Percentiles rank a stretch among this genome's conserved stretches.
These are phyloP conservation scores for Botryotinia narcissicola DNA, from an alignment of 2,329 filamentous ascomycete species.

Conservation along the genomic window DNA sequence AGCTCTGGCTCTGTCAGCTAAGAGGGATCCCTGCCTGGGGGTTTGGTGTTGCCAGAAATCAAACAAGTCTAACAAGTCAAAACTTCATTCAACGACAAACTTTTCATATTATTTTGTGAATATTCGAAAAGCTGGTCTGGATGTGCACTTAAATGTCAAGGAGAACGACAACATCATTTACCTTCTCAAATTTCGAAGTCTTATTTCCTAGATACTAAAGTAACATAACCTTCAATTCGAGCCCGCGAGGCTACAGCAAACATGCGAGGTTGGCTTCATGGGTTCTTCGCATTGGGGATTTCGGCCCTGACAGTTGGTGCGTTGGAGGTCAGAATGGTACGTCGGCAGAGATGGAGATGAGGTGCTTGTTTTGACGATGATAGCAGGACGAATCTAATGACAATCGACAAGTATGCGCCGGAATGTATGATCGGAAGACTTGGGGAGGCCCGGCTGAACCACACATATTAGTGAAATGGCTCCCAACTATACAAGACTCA, in stretches of 20 bases:
- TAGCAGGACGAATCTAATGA: constrained; percentile 70
- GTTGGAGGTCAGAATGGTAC: constrained; percentile 58
- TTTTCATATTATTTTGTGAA: background rate
- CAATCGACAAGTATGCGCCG: constrained; percentile 76
- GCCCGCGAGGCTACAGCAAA: constrained; percentile 37
- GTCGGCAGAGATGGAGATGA: constrained; percentile 26
- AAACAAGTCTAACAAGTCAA: background rate
- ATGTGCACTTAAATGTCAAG: background rate
- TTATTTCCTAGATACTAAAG: background rate
- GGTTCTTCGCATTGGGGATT: constrained; percentile 52
- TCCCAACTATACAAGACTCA: constrained; percentile 56
- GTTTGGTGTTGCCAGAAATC: constrained; percentile 10
- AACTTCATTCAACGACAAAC: background rate
- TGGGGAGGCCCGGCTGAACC: constrained; percentile 90
- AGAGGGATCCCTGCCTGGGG: background rate
- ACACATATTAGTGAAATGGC: constrained; percentile 82
- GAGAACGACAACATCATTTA: background rate
- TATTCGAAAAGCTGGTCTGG: background rate
- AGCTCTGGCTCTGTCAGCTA: constrained; percentile 3
- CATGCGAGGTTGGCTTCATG: constrained; percentile 56
- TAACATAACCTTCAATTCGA: background rate
- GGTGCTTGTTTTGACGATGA: constrained; percentile 24
- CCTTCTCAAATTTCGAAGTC: constrained; percentile 13
- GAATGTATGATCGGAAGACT: constrained; percentile 88
- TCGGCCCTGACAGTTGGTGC: constrained; percentile 54